A percentile compares a stretch with the other conserved stretches of the same genome.
phyloP scores from a whole-genome alignment of 306 rosid species.

The Dalbergia cultrata region DNA sequence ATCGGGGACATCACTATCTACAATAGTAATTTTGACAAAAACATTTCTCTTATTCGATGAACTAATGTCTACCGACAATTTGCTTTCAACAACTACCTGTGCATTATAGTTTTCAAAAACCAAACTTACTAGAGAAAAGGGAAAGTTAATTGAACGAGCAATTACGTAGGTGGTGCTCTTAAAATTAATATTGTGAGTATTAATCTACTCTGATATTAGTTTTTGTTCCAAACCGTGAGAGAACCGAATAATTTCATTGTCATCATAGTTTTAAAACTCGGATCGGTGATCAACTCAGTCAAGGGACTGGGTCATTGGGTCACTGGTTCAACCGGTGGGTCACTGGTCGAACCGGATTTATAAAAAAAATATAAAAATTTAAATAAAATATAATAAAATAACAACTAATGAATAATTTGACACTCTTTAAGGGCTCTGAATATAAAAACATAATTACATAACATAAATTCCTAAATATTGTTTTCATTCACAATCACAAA shows the following conservation, averaged over 20 bases:
- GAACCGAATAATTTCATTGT: constrained; percentile 6
- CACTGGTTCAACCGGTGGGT: too few species aligned
- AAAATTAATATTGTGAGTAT: not conserved
- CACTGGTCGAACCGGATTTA: too few species aligned
- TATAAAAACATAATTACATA: too few species aligned
- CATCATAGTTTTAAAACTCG: too few species aligned
- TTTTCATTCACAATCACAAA: too few species aligned
- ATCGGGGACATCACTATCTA: not conserved
- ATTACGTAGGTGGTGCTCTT: not conserved
- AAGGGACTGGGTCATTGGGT: too few species aligned
- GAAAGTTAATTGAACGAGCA: not conserved
- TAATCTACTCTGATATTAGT: not conserved
- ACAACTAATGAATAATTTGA: too few species aligned
- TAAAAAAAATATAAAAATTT: too few species aligned
- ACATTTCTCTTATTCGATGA: not conserved
- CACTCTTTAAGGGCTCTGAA: too few species aligned
- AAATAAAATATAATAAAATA: too few species aligned
- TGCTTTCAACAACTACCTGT: not conserved
- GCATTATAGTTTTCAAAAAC: constrained; percentile 11
- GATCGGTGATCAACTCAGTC: too few species aligned
- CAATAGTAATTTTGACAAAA: not conserved
- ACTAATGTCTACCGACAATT: constrained; percentile 42
- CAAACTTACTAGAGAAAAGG: not conserved
- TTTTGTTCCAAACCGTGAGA: not conserved
- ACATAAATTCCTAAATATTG: too few species aligned